Base-by-base conservation (phyloP, 768 basidiomycete genomes). In the Russula sp. region DNA sequence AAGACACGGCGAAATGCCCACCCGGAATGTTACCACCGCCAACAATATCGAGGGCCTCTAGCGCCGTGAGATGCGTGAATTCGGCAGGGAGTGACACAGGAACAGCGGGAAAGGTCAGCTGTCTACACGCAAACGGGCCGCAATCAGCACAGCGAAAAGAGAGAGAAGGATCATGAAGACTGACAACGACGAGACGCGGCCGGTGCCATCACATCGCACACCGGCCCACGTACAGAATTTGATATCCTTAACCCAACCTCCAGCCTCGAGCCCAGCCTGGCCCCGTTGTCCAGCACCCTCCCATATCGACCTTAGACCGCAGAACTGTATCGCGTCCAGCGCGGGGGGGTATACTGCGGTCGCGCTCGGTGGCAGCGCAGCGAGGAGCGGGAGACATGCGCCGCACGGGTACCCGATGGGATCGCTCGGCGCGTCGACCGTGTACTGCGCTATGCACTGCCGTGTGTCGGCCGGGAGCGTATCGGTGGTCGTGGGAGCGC, bases 201-300 rank as follows among this genome's bases (percentile, higher is more conserved):
- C 80, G 27, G 72, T 70, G 5, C 72, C 68, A 67, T 78, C 75
- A 64, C 81, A 82, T 34, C 65, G 68, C 4, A 82, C 76, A 3
- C 82, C 82, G 7, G 65, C 71, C 81, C 81, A 82, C 1, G 74
- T 70, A 65, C 81, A 82, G 64, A 79, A 79, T 54, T 74, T 72
- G 44, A 75, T 66, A 55, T 81, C 77, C 64, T 77, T 75, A 52
- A 75, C 73, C 81, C 81, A 82, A 6, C 76, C 76, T 2, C 74
- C 75, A 22, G 75, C 76, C 53, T 74, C 72, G 9, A 82, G 73
- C 0, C 68, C 71, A 1, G 73, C 67, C 68, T 79, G 79, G 1
- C 77, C 78, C 56, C 72, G 69, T 16, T 70, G 64, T 16, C 73
- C 69, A 10, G 78, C 69, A 2, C 72, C 73, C 55, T 77, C 76